Base-by-base conservation (phyloP, 2,329 filamentous ascomycete genomes). In the Scortechinia acanthostroma region DNA sequence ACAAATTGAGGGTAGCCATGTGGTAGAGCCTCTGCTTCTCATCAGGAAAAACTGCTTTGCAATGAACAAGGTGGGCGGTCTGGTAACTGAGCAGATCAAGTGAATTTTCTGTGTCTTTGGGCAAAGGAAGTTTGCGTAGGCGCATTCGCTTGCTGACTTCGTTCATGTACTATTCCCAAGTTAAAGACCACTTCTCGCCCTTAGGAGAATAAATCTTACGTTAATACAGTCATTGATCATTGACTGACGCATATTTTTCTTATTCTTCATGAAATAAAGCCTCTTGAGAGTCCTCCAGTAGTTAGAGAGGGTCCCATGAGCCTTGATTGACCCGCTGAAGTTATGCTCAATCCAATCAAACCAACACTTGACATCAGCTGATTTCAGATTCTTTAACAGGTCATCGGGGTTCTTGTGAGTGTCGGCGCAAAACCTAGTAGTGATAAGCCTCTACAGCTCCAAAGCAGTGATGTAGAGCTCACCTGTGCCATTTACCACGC, bases 311-410 rank as follows among this genome's bases (percentile, higher is more conserved):
- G 48, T 42, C 42, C 46, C 20, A 40, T 52, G 5, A 21, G 45
- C 45, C 45, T 49, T 53, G 16, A 51, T 44, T 21, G 43, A 53
- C 3, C 48, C 47, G 19, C 3, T 4, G 30, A 53, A 52, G 42
- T 51, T 49, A 28, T 45, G 25, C 28, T 51, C 23, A 21, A 53
- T 51, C 51, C 35, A 53, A 42, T 53, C 22, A 48, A 53, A 51
- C 46, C 46, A 53, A 25, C 44, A 44, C 37, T 51, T 53, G 13
- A 50, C 43, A 47, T 51, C 43, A 10, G 44, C 28, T 14, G 44
- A 15, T 19, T 45, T 49, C 10, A 52, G 47, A 21, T 51, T 51
- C 25, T 30, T n/a, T 10, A 30, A n/a, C 25, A 30, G 25, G 16
- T 22, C 14, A 45, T 49, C 48, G 19, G 47, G 49, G 19, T 51